Base-by-base conservation (phyloP, 345 rosid species). In the Sisymbrium altissimum region DNA sequence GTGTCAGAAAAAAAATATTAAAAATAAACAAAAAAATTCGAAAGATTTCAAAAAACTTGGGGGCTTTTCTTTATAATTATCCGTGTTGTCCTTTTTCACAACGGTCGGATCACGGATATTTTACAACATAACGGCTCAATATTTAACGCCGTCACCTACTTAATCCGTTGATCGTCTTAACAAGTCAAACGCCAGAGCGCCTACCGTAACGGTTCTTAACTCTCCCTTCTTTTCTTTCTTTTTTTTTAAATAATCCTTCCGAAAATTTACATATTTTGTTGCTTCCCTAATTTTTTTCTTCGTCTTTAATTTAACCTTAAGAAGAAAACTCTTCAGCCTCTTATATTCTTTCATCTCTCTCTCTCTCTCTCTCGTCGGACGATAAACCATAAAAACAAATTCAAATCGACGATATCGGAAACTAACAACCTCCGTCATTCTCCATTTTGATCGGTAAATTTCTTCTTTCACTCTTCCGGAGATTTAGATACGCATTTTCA, bases 31-130 rank as follows among this genome's bases (percentile, higher is more conserved):
- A 14, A 9, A 21, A 55, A 66, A 58, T 70, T 76, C 71, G 50
- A 76, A 76, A 55, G 11, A 27, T 76, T 76, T 70, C 71, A 69
- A 76, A 27, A 23, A 27, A 39, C 45, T 54, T 36, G 5, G 27
- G 27, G 9, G 19, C 49, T 49, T 49, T 71, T 54, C 14, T 55
- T 61, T 63, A 43, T 53, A 12, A n/a, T 56, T 46, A 13, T n/a
- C 38, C 46, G 65, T 70, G 45, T 64, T 76, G 76, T 71, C 57
- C 72, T 52, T 70, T 77, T 57, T 49, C 75, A 21, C 80, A 77
- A 77, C 80, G 80, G 80, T 77, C 76, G 80, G 80, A 77, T 77
- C 72, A 77, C 80, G 80, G 76, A 77, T 64, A n/a, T 48, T 32
- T 10, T 9, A 27, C 76, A 70, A 40, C 55, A 56, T 65, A 71